Conservation (phyloP, 2,329 filamentous ascomycete species). For the Macrophomina pseudophaseolina region DNA sequence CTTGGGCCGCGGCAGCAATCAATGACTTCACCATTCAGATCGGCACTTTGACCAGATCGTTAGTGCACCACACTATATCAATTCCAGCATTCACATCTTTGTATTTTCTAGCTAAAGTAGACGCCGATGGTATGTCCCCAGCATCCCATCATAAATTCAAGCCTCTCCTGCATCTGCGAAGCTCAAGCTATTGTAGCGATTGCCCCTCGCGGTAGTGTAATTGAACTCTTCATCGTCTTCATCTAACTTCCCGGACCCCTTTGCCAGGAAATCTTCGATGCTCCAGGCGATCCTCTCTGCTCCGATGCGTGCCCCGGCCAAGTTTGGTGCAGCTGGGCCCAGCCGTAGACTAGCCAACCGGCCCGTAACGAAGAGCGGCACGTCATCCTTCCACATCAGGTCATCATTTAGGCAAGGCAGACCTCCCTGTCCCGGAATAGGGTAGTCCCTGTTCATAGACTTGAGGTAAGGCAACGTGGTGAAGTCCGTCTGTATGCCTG, state of each 20-base stretch:
- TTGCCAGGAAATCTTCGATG: slow-evolving; percentile 63
- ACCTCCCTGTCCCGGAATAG: slow-evolving; percentile 67
- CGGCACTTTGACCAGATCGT: neutral
- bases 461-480: slow-evolving; percentile 64
- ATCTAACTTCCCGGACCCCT: slow-evolving; percentile 23
- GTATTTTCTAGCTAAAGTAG: neutral
- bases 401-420: slow-evolving; percentile 77
- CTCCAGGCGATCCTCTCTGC: slow-evolving; percentile 77
- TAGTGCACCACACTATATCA: neutral
- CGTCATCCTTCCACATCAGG: slow-evolving; percentile 73
- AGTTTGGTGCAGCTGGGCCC: slow-evolving; percentile 74
- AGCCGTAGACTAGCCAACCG: slow-evolving; percentile 70
- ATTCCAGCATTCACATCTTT: neutral
- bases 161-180: neutral
- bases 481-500: slow-evolving; percentile 71
- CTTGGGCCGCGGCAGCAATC: slow-evolving; percentile 34
- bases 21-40: slow-evolving; percentile 40
- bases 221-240: slow-evolving; percentile 9
- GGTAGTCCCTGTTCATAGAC: slow-evolving; percentile 63
- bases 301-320: slow-evolving; percentile 73
- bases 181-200: slow-evolving; percentile 8
- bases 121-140: too few species aligned
- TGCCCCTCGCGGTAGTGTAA: slow-evolving; percentile 12
- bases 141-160: too few species aligned
- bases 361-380: slow-evolving; percentile 75